phyloP scores from a whole-genome alignment of 1,284 basidiomycete species.

The Fomitopsis palustris region DNA sequence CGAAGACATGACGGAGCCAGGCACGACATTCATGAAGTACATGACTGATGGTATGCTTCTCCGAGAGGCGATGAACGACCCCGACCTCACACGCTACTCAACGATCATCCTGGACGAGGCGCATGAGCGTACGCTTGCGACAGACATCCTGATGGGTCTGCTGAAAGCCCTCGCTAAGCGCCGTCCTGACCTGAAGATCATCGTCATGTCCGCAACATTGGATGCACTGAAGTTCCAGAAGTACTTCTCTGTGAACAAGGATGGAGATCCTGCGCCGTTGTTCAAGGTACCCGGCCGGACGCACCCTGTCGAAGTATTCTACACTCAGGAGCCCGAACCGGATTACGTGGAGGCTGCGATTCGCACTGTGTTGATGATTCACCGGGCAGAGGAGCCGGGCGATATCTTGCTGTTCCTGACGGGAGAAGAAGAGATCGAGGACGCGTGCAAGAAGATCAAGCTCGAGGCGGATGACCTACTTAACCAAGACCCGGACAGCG shows the following conservation, averaged over 20 bases:
- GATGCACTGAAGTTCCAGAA: constrained; percentile 97
- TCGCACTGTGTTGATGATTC: constrained; percentile 95
- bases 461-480: constrained; percentile 81
- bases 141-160: constrained; percentile 98
- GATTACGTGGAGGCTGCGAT: constrained; percentile 99
- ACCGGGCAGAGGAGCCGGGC: constrained; percentile 91
- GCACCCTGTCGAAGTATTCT: constrained; percentile 95
- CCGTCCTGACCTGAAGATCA: constrained; percentile 91
- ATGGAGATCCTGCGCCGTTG: constrained; percentile 63
- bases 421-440: constrained; percentile 98
- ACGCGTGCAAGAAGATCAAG: constrained; percentile 92
- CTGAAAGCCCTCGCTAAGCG: constrained; percentile 74
- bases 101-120: constrained; percentile 99
- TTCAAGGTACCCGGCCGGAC: constrained; percentile 97
- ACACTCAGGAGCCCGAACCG: constrained; percentile 93
- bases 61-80: constrained; percentile 97
- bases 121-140: constrained; percentile 96
- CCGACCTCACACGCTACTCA: constrained; percentile 84
- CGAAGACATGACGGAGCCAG: constrained; percentile 94
- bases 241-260: constrained; percentile 76
- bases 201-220: constrained; percentile 98
- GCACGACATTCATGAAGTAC: constrained; percentile 93
- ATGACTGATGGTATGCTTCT: constrained; percentile 99
- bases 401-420: constrained; percentile 96
- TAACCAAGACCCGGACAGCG: constrained; percentile 66